These are phyloP conservation scores for Narthecium ossifragum DNA, from an alignment of 106 monocot genomes.

Conservation along the genomic window DNA sequence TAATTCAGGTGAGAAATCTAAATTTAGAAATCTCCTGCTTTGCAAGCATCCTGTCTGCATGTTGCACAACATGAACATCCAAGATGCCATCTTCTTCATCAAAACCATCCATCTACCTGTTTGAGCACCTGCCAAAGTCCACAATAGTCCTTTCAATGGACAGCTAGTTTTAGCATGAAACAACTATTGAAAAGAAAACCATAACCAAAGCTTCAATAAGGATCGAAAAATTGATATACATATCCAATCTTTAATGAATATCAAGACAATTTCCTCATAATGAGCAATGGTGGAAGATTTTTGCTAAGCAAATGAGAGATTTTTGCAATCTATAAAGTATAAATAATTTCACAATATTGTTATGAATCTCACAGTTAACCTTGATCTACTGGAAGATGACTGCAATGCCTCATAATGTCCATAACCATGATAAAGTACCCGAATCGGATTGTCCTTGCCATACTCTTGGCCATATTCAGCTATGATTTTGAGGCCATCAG, in stretches of 20 bases:
- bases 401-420: constrained; percentile 68
- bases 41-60: not conserved
- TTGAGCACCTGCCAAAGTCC: not conserved
- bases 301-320: too few species aligned
- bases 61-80: not conserved
- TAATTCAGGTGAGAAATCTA: not conserved
- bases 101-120: not conserved
- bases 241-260: too few species aligned
- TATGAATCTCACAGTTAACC: constrained; percentile 29
- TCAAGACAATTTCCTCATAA: too few species aligned
- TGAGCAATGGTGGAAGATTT: too few species aligned
- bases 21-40: not conserved
- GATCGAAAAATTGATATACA: too few species aligned
- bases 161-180: not conserved
- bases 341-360: too few species aligned
- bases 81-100: not conserved
- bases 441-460: constrained; percentile 54
- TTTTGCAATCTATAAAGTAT: too few species aligned
- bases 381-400: constrained; percentile 21
- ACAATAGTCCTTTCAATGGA: not conserved
- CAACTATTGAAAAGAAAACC: too few species aligned
- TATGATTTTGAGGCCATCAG: constrained; percentile 35
- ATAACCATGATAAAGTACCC: constrained; percentile 62
- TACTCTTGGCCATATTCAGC: constrained; percentile 76
- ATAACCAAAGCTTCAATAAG: too few species aligned